Percentiles rank a stretch among this genome's conserved stretches.
phyloP scores from a whole-genome alignment of 805 yeast genomes.

The Candida germanica region DNA sequence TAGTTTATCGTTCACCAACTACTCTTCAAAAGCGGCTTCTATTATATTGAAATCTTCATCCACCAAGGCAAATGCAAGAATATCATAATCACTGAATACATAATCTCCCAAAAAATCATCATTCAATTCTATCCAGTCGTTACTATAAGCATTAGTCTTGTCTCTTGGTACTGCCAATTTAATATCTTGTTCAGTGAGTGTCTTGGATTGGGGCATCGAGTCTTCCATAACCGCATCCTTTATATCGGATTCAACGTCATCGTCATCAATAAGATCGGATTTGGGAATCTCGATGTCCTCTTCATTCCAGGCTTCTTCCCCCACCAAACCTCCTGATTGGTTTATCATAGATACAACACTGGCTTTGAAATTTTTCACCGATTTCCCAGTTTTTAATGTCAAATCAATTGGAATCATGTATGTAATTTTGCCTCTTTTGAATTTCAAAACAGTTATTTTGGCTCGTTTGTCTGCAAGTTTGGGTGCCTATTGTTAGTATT shows the following conservation, averaged over 20 bases:
- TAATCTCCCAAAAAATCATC: slow-evolving; percentile 29
- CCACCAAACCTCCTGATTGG: slow-evolving; percentile 43
- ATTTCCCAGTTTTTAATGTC: slow-evolving; percentile 7
- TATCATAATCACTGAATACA: slow-evolving; percentile 37
- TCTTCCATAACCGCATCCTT: slow-evolving; percentile 4
- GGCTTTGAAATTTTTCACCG: slow-evolving; percentile 18
- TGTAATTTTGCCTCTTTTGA: slow-evolving; percentile 31
- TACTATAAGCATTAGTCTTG: slow-evolving; percentile 29
- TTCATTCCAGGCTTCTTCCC: slow-evolving; percentile 19
- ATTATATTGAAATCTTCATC: slow-evolving; percentile 35
- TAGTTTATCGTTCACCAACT: background rate
- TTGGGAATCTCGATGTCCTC: slow-evolving; percentile 36
- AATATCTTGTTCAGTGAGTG: slow-evolving; percentile 21
- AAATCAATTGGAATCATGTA: slow-evolving; percentile 28
- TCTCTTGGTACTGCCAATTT: slow-evolving; percentile 43
- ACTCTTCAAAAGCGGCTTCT: slow-evolving; percentile 35
- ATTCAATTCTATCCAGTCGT: slow-evolving; percentile 32
- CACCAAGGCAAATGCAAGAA: slow-evolving; percentile 39
- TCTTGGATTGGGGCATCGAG: slow-evolving; percentile 9
- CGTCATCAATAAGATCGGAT: slow-evolving; percentile 32
- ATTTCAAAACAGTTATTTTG: slow-evolving; percentile 28
- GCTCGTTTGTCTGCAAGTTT: background rate
- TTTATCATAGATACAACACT: slow-evolving; percentile 38
- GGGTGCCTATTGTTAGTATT: slow-evolving; percentile 9
- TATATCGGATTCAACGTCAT: slow-evolving; percentile 12